Conservation (phyloP, 208 protist species). For the Leishmania braziliensis region DNA sequence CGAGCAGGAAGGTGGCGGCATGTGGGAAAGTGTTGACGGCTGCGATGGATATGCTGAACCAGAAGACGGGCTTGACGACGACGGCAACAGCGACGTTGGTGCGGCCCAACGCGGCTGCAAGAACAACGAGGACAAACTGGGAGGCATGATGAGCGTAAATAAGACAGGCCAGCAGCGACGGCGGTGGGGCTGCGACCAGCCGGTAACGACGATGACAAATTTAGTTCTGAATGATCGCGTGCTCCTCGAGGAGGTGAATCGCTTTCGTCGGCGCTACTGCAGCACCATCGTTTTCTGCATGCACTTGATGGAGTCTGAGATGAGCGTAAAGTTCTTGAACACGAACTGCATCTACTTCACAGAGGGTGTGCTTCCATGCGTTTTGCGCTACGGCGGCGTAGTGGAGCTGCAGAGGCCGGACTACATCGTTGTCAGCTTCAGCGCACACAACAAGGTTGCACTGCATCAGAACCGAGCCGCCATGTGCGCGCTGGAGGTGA, state of each 20-base stretch:
- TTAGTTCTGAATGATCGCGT: conserved; percentile 42
- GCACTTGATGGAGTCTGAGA: conserved; percentile 38
- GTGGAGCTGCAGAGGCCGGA: conserved; percentile 55
- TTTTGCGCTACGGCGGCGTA: conserved; percentile 57
- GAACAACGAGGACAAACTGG: not conserved
- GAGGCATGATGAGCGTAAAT: not conserved
- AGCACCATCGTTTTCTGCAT: conserved; percentile 38
- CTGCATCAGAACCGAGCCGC: conserved; percentile 66
- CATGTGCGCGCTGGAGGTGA: conserved; percentile 51
- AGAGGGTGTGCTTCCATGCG: conserved; percentile 41
- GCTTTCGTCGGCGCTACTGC: conserved; percentile 56
- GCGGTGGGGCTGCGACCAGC: not conserved
- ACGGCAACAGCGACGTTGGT: not conserved
- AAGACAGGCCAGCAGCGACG: not conserved
- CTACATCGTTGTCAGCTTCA: conserved; percentile 43
- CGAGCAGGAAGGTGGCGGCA: not conserved
- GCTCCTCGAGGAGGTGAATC: conserved; percentile 44
- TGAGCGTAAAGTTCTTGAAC: conserved; percentile 31
- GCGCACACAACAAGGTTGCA: conserved; percentile 37
- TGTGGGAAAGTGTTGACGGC: not conserved
- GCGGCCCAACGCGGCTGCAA: not conserved
- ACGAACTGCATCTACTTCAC: conserved; percentile 39
- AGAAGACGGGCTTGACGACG: conserved; percentile 2
- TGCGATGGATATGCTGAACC: not conserved
- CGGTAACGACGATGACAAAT: not conserved